Evolutionary conservation across 805 yeast genomes (phyloP).

Genomic region (Starmerella cellae): DNA sequence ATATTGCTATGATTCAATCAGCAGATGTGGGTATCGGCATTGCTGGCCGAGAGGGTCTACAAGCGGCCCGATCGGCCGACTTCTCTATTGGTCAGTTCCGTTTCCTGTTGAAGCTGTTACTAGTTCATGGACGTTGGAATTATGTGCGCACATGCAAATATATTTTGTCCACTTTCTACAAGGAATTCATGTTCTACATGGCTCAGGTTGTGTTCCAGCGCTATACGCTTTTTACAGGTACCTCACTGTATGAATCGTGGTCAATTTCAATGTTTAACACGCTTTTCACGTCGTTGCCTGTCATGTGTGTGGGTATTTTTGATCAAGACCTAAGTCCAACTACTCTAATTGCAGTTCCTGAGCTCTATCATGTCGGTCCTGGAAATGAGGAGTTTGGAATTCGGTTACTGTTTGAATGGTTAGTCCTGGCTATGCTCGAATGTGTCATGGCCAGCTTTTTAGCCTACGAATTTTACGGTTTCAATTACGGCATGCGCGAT

Average conservation of each 20-base stretch:
- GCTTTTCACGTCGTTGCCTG: constrained; percentile 83
- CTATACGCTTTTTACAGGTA: constrained; percentile 78
- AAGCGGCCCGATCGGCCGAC: constrained; percentile 91
- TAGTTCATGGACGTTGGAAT: constrained; percentile 94
- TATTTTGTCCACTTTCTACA: constrained; percentile 86
- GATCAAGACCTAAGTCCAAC: constrained; percentile 82
- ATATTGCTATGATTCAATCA: constrained; percentile 96
- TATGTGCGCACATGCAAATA: constrained; percentile 85
- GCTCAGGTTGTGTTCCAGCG: constrained; percentile 82
- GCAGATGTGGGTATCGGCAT: constrained; percentile 98
- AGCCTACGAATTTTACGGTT: constrained; percentile 59
- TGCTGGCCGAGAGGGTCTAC: constrained; percentile 93
- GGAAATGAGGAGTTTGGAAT: constrained; percentile 61
- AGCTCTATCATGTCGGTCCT: constrained; percentile 67
- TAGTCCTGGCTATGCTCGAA: constrained; percentile 58
- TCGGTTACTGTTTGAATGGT: constrained; percentile 60
- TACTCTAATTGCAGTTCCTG: constrained; percentile 83
- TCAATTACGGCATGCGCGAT: constrained; percentile 44
- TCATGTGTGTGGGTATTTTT: constrained; percentile 85
- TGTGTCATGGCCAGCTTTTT: constrained; percentile 59
- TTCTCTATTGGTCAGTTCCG: constrained; percentile 92
- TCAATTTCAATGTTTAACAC: constrained; percentile 96
- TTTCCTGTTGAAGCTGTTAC: constrained; percentile 60
- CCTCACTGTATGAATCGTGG: constrained; percentile 90
- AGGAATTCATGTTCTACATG: constrained; percentile 77